Base-by-base conservation (phyloP, 2,329 filamentous ascomycete genomes). In the Xylariaceae sp. region DNA sequence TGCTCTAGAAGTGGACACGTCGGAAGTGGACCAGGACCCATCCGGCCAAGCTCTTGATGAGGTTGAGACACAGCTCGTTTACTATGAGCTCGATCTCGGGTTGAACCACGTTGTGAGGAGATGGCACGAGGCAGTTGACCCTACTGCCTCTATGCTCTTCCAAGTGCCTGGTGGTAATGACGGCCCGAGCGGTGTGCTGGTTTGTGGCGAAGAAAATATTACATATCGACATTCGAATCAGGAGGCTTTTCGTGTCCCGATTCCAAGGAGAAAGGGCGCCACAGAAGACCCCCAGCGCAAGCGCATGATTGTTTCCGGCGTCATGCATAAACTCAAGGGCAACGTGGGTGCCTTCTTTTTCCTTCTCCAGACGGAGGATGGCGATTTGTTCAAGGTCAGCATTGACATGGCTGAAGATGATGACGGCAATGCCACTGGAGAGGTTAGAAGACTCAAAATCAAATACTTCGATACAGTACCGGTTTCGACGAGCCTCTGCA, bases 401-500 rank as follows among this genome's bases (percentile, higher is more conserved):
- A 87, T 99, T 58, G 92, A 97, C 63, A 94, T 97, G 87, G 83
- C 87, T 8, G 89, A 93, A 65, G 91, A 96, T 66, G 85, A 88
- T 1, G 85, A 90, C 43, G 91, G 89, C 11, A 87, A 91, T 58
- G 80, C 88, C 1, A 94, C 90, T 0, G 89, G 90, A 26, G 91
- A 95, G 69, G 93, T 98, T 2, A 85, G 85, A 67, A 83, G 87
- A 56, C 79, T 99, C 56, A 95, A 92, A 73, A 91, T 99, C 76
- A 97, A 97, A 73, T 99, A 98, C 74, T 99, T 98, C 67, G 95
- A 99, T 69, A 99, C 95, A 0, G 90, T 97, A 3, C 94, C 96
- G 0, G 82, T 96, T 33, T 92, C 93, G 0, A 88, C 90, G 0
- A 96, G 86, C 70, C 83, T 99, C 40, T 92, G 92, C 72, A 96